Evolutionary conservation across 2,329 filamentous ascomycete genomes (phyloP).

Genomic region (Fusarium sp.): DNA sequence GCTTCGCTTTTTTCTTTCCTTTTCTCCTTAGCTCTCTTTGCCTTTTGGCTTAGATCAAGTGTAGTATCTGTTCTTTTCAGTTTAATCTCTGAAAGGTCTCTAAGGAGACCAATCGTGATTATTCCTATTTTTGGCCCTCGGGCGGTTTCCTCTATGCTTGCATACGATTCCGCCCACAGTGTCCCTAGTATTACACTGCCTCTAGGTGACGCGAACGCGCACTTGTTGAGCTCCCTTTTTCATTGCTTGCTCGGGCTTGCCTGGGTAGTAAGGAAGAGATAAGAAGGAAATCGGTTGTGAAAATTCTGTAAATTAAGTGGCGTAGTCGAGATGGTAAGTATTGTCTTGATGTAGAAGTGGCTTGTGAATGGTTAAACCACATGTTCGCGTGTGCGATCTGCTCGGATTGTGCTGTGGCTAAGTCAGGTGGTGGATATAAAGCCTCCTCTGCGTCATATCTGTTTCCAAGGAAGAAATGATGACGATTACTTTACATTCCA

Average conservation of each 20-base stretch:
- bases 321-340: too few species aligned
- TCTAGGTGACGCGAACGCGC: constrained; percentile 37
- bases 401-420: too few species aligned
- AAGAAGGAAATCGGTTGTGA: too few species aligned
- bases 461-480: too few species aligned
- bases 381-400: too few species aligned
- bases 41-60: constrained; percentile 41
- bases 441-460: too few species aligned
- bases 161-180: constrained; percentile 27
- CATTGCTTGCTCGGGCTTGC: constrained; percentile 26
- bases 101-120: constrained; percentile 35
- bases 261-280: constrained; percentile 17
- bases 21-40: constrained; percentile 38
- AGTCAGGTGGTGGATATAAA: too few species aligned
- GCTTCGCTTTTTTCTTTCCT: constrained; percentile 20
- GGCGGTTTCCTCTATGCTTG: constrained; percentile 34
- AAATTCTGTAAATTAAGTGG: background rate
- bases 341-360: too few species aligned
- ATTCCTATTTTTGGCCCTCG: constrained; percentile 35
- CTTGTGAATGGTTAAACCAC: too few species aligned
- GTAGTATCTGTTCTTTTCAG: constrained; percentile 41
- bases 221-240: constrained; percentile 32
- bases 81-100: constrained; percentile 40
- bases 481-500: too few species aligned
- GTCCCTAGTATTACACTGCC: constrained; percentile 41